Base-by-base conservation (phyloP, 345 rosid species). In the Aegle marmelos region DNA sequence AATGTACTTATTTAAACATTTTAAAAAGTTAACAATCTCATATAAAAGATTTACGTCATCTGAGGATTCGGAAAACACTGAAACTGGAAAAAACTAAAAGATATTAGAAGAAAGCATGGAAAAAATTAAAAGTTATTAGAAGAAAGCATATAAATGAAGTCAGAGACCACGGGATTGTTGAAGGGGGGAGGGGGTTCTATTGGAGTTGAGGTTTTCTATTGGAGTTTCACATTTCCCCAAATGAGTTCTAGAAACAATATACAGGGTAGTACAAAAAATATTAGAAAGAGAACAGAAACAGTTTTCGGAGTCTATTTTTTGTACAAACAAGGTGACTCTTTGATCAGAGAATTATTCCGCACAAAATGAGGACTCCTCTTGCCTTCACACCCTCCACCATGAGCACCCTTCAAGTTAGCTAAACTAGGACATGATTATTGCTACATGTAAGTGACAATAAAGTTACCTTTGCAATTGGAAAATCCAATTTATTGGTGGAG, bases 311-410 rank as follows among this genome's bases (percentile, higher is more conserved):
- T 65, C 56, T 69, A 57, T 10, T 39, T 31, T 85, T 82, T 80
- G 82, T 82, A 85, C 84, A 80, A 25, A 59, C 24, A 74, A 72
- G 59, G 64, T 57, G 73, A 74, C 73, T 71, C 36, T 30, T 68
- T 60, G 34, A 41, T 61, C 76, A 41, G 79, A 63, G 69, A 72
- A 56, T 53, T 58, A 48, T 54, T 59, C 53, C 13, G 45, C 27
- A 65, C 59, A 73, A 57, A 63, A 34, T 73, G 41, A 31, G 54
- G 81, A 28, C 50, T 64, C 37, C 62, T 37, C 81, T 76, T 33
- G 70, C 73, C 61, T 25, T 41, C n/a, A 68, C 77, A 45, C 27
- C 19, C 60, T 79, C 34, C 53, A 56, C 27, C 53, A 30, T 19
- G 57, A 7, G 50, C 50, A 34, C 7, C 70, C 71, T 70, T 61